Evolutionary conservation across 345 rosid genomes (phyloP).

Genomic region (Populus pruinosa): DNA sequence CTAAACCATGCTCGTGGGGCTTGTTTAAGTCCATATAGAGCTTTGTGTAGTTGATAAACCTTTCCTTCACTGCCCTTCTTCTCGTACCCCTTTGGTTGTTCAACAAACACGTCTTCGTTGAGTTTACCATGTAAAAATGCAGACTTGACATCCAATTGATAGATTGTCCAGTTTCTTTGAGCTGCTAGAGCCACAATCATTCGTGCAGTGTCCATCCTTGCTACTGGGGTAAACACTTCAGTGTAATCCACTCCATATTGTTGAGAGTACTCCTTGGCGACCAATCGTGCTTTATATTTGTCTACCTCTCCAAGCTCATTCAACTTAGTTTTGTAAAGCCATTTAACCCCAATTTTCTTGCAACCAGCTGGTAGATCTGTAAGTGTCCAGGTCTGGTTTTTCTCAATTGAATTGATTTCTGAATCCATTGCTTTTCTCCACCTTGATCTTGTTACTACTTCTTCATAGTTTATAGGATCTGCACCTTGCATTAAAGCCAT

Average conservation of each 20-base stretch:
- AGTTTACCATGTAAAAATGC: background rate
- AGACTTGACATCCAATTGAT: background rate
- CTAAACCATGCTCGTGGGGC: no score
- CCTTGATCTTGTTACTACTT: background rate
- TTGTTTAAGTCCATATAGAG: no score
- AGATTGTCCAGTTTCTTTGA: background rate
- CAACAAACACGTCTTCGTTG: no score
- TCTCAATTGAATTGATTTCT: background rate
- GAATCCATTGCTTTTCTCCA: background rate
- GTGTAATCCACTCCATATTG: no score
- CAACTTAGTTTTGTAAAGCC: background rate
- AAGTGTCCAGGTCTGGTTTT: background rate
- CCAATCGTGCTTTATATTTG: no score
- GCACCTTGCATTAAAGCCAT: no score
- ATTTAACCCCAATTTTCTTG: no score
- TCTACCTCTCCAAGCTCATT: no score
- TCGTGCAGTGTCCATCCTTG: background rate
- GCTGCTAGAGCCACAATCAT: background rate
- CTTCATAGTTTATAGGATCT: background rate
- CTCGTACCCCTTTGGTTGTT: no score
- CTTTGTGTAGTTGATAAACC: no score
- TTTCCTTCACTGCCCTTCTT: no score
- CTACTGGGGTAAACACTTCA: background rate
- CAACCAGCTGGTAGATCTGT: background rate
- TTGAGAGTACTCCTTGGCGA: no score